Evolutionary conservation across 768 basidiomycete genomes (phyloP), one percentile per base, ranked within the genome.

Genomic region (Hemileccinum impolitum): DNA sequence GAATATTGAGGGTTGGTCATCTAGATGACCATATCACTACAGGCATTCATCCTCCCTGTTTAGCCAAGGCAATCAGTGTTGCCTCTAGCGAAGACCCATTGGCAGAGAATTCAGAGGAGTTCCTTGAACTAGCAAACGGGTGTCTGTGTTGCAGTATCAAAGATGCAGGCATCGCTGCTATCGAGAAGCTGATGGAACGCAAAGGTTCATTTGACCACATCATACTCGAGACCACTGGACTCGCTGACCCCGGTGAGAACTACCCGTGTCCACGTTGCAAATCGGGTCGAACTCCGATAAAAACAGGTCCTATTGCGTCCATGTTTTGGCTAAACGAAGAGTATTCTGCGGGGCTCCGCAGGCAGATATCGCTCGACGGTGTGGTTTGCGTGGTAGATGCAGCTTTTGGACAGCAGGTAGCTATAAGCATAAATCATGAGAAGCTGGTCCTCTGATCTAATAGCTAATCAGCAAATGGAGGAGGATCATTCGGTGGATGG

Each of bases 91-190:
- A 82, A 30, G 80, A 84, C 56, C 82, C 82, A 8, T 69, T 76
- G 12, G 82, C 78, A 15, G 78, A 82, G 41, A 72, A 80, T 39
- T 84, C 85, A 1, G 87, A 92, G 63, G 91, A 94, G 60, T 82
- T 95, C 60, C 80, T 99, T 10, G 94, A 96, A 58, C 78, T 98
- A 1, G 85, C 93, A 1, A 95, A 99, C 65, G 96, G 96, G 15
- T 98, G 96, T 66, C 67, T 99, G n/a, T 99, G 96, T 69, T 99
- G 96, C 65, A 94, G 93, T 51, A 90, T 97, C 71, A 95, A 96
- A 60, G 94, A 98, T 64, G 76, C 84, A 11, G 96, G 96, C 2
- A 78, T 90, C 0, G 90, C 93, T 18, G 93, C 96, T 7, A 96
- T 99, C 45, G 92, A 96, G 67, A 89, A 89, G 60, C 73, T 97